A percentile compares a stretch with the other conserved stretches of the same genome.
phyloP scores from a whole-genome alignment of 2,329 filamentous ascomycete species.

The Arthrobotrys sinensis region DNA sequence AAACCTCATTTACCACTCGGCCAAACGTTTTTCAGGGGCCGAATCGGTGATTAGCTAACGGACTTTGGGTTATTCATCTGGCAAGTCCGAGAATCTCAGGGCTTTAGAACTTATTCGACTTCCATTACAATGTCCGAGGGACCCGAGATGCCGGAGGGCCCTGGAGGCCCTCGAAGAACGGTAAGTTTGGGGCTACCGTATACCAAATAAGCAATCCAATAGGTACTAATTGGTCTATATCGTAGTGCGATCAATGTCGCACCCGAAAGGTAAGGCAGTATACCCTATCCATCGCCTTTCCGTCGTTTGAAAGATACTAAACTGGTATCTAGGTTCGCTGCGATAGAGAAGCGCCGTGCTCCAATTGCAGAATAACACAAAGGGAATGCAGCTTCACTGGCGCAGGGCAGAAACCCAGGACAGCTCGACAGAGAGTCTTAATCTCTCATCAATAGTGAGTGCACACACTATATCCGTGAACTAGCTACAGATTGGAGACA shows the following conservation, averaged over 20 bases:
- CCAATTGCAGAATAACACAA: slow-evolving; percentile 73
- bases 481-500: too few relatives aligned
- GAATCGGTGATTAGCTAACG: slow-evolving; percentile 16
- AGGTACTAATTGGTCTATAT: not conserved
- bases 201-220: not conserved
- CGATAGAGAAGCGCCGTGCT: slow-evolving; percentile 74
- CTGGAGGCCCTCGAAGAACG: slow-evolving; percentile 13
- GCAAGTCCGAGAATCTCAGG: not conserved
- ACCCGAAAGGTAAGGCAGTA: slow-evolving; percentile 66
- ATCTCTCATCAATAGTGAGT: slow-evolving; percentile 76
- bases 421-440: slow-evolving; percentile 73
- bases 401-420: slow-evolving; percentile 72
- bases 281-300: not conserved
- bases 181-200: not conserved
- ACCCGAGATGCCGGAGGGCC: slow-evolving; percentile 17
- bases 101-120: not conserved
- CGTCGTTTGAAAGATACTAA: slow-evolving; percentile 26
- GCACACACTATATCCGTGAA: not conserved
- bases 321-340: slow-evolving; percentile 72
- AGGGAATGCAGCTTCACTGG: slow-evolving; percentile 73
- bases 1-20: not conserved
- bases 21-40: not conserved
- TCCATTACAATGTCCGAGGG: slow-evolving; percentile 17
- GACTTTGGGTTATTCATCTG: not conserved
- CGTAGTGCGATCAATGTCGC: slow-evolving; percentile 68